Evolutionary conservation across 148 eudicot species (phyloP).

Genomic region (Drosera capensis): DNA sequence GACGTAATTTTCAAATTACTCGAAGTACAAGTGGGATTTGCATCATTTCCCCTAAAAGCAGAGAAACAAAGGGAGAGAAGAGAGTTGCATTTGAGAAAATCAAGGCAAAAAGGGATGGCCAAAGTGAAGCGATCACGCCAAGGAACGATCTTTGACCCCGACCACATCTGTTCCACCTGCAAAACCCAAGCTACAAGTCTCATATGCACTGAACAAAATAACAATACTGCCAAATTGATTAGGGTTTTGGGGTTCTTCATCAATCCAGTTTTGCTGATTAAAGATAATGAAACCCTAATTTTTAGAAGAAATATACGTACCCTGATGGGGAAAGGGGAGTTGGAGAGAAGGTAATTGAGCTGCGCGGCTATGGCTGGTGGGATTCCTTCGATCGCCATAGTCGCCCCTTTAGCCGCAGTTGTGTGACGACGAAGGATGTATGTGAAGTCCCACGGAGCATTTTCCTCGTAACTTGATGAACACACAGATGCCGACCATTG

Average conservation of each 20-base stretch:
- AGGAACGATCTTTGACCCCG: constrained; percentile 47
- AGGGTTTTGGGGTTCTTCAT: constrained; percentile 2
- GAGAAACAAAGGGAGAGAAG: background rate
- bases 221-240: too few relatives aligned
- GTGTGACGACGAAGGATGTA: background rate
- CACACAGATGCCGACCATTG: too few relatives aligned
- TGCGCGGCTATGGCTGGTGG: constrained; percentile 74
- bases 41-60: too few relatives aligned
- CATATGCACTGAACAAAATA: too few relatives aligned
- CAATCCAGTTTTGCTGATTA: background rate
- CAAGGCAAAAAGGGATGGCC: constrained; percentile 80
- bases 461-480: background rate
- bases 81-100: constrained; percentile 51
- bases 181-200: background rate
- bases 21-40: too few relatives aligned
- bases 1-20: too few relatives aligned
- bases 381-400: constrained; percentile 61
- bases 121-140: constrained; percentile 74
- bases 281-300: background rate
- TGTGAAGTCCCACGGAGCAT: constrained; percentile 1
- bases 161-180: constrained; percentile 89
- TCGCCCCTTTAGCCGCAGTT: background rate
- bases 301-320: constrained; percentile 9
- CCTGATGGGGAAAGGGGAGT: constrained; percentile 66
- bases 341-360: constrained; percentile 51